Conservation (phyloP, 2,329 filamentous ascomycete genomes). For the Claviceps capensis region DNA sequence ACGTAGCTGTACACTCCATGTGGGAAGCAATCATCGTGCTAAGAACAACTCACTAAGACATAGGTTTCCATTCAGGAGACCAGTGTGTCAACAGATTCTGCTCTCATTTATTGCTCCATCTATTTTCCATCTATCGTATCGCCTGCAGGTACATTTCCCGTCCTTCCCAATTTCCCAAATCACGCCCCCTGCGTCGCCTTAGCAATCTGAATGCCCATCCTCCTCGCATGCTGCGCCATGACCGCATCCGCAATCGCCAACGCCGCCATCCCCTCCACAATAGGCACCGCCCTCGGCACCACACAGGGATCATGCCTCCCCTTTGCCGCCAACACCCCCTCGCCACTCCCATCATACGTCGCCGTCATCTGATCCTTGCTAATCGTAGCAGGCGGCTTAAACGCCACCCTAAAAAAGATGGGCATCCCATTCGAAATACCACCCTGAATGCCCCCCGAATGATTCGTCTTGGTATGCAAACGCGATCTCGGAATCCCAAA, state of each 20-base stretch:
- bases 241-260: slow-evolving; percentile 78
- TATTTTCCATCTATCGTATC: too few relatives aligned
- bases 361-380: slow-evolving; percentile 75
- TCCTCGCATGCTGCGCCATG: slow-evolving; percentile 61
- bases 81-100: too few relatives aligned
- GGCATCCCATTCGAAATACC: slow-evolving; percentile 88
- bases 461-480: slow-evolving; percentile 82
- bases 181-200: slow-evolving; percentile 1
- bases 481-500: slow-evolving; percentile 39
- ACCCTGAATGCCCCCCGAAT: slow-evolving; percentile 88
- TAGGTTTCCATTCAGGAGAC: too few relatives aligned
- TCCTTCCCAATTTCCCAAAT: not conserved
- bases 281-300: slow-evolving; percentile 73
- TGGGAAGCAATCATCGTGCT: too few relatives aligned
- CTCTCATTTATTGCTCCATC: too few relatives aligned
- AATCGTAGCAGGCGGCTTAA: slow-evolving; percentile 93
- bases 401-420: slow-evolving; percentile 88
- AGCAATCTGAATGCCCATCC: slow-evolving; percentile 22
- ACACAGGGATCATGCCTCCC: slow-evolving; percentile 91
- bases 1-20: too few relatives aligned
- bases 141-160: too few relatives aligned
- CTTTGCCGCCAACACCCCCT: slow-evolving; percentile 77
- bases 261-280: slow-evolving; percentile 84
- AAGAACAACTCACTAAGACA: too few relatives aligned
- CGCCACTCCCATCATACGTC: slow-evolving; percentile 55